Evolutionary conservation across 2,329 filamentous ascomycete genomes (phyloP).

Genomic region (Tetracladium maxilliforme): DNA sequence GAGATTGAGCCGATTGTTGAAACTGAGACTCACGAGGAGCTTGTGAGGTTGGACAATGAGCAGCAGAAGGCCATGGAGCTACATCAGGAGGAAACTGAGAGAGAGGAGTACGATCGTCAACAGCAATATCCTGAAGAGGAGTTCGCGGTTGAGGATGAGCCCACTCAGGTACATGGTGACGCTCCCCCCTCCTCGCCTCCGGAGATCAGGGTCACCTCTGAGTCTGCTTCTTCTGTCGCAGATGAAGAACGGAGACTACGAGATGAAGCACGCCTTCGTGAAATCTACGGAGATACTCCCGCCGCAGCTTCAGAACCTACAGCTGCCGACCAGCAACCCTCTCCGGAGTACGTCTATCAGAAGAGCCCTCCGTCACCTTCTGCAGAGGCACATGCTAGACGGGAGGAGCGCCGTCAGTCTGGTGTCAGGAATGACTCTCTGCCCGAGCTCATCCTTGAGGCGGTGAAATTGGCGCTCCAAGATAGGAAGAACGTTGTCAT

Average conservation of each 20-base stretch:
- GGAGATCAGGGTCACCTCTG: no score
- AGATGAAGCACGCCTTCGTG: slow-evolving; percentile 27
- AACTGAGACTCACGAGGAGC: slow-evolving; percentile 37
- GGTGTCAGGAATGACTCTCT: slow-evolving; percentile 37
- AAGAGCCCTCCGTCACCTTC: neutral
- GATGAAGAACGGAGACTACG: neutral
- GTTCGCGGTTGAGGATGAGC: no score
- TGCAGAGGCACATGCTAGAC: neutral
- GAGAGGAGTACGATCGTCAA: no score
- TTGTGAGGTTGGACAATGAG: slow-evolving; percentile 46
- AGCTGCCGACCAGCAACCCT: neutral
- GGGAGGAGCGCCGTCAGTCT: neutral
- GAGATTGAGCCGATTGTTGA: slow-evolving; percentile 69
- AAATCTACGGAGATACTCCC: neutral
- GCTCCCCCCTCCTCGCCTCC: no score
- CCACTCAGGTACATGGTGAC: no score
- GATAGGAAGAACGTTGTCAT: slow-evolving; percentile 48
- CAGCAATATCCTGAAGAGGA: no score
- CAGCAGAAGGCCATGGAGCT: no score
- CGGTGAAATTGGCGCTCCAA: slow-evolving; percentile 34
- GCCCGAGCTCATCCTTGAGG: slow-evolving; percentile 36
- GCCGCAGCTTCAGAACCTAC: neutral
- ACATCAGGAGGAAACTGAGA: no score
- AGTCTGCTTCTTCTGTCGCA: no score
- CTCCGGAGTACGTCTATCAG: neutral